These are phyloP conservation scores for Coemansia sp. DNA, from an alignment of 192 early-diverging fungal genomes.

Conservation along the genomic window DNA sequence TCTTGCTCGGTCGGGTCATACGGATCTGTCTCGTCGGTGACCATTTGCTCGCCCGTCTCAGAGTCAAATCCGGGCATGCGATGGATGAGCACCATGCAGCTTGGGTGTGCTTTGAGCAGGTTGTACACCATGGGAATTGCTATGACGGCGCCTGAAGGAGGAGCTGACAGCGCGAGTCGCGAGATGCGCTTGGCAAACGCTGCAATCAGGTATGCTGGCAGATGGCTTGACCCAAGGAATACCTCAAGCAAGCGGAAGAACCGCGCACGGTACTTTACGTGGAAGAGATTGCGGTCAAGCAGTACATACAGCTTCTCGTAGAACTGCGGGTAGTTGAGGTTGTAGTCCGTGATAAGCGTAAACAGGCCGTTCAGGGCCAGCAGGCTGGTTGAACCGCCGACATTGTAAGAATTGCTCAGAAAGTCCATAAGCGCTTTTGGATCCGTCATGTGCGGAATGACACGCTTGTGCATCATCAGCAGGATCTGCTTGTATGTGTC, in stretches of 20 bases:
- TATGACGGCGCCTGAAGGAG: conserved; percentile 82
- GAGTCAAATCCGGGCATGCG: conserved; percentile 50
- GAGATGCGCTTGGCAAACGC: conserved; percentile 92
- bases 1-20: conserved; percentile 62
- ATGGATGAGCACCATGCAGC: conserved; percentile 87
- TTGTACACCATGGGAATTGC: conserved; percentile 93
- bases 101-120: conserved; percentile 87
- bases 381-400: conserved; percentile 84
- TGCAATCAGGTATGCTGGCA: conserved; percentile 88
- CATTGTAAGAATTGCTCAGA: conserved; percentile 85
- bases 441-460: conserved; percentile 83
- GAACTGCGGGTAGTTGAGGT: conserved; percentile 98
- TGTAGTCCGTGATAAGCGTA: conserved; percentile 92
- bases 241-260: conserved; percentile 91
- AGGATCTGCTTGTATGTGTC: conserved; percentile 81
- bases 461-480: conserved; percentile 78
- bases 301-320: conserved; percentile 92
- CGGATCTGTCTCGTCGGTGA: conserved; percentile 24
- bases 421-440: conserved; percentile 89
- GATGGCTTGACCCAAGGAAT: conserved; percentile 83
- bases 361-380: conserved; percentile 95
- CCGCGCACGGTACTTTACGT: conserved; percentile 92
- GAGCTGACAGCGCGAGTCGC: conserved; percentile 77
- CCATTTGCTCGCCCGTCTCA: conserved; percentile 44
- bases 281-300: conserved; percentile 85